Evolutionary conservation across 441 rosid species (phyloP).

Genomic region (Populus trichocarpa): DNA sequence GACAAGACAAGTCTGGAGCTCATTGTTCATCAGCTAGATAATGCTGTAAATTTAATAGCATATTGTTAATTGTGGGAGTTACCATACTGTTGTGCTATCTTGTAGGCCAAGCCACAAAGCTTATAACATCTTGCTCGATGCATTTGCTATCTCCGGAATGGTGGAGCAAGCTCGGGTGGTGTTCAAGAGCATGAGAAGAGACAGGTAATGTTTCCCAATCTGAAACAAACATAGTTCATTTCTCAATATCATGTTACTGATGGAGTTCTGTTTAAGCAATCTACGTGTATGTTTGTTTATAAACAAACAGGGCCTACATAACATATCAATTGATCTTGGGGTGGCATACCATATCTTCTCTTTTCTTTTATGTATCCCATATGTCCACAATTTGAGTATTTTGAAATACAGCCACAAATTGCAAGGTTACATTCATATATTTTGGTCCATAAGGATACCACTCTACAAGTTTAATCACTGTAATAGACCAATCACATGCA

Average conservation of each 20-base stretch:
- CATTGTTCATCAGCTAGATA: neutral
- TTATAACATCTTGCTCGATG: slow-evolving; percentile 89
- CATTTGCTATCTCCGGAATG: slow-evolving; percentile 93
- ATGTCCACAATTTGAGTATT: neutral
- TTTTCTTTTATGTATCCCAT: neutral
- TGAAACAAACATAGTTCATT: slow-evolving; percentile 3
- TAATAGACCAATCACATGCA: neutral
- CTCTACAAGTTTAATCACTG: neutral
- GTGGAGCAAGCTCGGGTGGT: slow-evolving; percentile 87
- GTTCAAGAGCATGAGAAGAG: slow-evolving; percentile 93
- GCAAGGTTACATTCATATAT: neutral
- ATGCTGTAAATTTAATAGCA: neutral
- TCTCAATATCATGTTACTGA: neutral
- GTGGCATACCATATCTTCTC: neutral
- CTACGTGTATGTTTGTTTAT: neutral
- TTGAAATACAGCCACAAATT: neutral
- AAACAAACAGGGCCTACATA: neutral
- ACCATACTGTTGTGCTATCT: slow-evolving; percentile 11
- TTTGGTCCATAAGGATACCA: neutral
- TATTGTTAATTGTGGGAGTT: slow-evolving; percentile 6
- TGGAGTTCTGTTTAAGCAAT: neutral
- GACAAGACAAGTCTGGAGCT: neutral
- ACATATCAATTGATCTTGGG: neutral
- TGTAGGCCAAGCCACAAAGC: slow-evolving; percentile 90
- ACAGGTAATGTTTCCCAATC: slow-evolving; percentile 49